Evolutionary conservation across 768 basidiomycete species (phyloP).

Genomic region (Cantharellus cinnabarinus): DNA sequence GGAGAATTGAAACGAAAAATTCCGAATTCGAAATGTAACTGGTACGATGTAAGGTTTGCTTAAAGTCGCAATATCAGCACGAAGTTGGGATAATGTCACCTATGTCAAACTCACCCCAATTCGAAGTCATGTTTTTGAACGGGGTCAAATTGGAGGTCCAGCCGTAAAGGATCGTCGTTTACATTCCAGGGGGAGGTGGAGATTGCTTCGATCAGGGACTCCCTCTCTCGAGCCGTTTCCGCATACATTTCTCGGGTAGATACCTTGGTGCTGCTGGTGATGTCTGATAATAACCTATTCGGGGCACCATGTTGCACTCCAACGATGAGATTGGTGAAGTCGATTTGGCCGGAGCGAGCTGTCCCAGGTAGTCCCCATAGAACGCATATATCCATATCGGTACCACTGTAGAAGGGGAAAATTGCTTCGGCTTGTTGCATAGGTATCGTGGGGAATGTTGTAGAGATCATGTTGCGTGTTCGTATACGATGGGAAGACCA

Average conservation of each 20-base stretch:
- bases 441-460: slow-evolving; percentile 31
- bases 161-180: slow-evolving; percentile 49
- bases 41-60: too few species aligned
- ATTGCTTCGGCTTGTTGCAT: slow-evolving; percentile 28
- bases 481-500: slow-evolving; percentile 16
- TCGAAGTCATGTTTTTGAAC: too few species aligned
- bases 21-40: too few species aligned
- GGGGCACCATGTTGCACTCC: slow-evolving; percentile 54
- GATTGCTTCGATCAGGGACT: slow-evolving; percentile 45
- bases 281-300: slow-evolving; percentile 37
- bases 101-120: too few species aligned
- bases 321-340: slow-evolving; percentile 35
- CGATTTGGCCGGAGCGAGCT: slow-evolving; percentile 38
- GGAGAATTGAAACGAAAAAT: too few species aligned
- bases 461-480: slow-evolving; percentile 19
- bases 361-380: slow-evolving; percentile 54
- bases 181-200: slow-evolving; percentile 52
- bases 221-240: slow-evolving; percentile 61
- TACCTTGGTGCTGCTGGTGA: slow-evolving; percentile 26
- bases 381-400: slow-evolving; percentile 48
- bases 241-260: slow-evolving; percentile 70
- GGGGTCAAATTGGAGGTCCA: too few species aligned
- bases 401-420: slow-evolving; percentile 67
- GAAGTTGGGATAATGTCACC: too few species aligned
- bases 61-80: too few species aligned